Evolutionary conservation across 345 rosid genomes (phyloP).

Genomic region (Syzygium aromaticum): DNA sequence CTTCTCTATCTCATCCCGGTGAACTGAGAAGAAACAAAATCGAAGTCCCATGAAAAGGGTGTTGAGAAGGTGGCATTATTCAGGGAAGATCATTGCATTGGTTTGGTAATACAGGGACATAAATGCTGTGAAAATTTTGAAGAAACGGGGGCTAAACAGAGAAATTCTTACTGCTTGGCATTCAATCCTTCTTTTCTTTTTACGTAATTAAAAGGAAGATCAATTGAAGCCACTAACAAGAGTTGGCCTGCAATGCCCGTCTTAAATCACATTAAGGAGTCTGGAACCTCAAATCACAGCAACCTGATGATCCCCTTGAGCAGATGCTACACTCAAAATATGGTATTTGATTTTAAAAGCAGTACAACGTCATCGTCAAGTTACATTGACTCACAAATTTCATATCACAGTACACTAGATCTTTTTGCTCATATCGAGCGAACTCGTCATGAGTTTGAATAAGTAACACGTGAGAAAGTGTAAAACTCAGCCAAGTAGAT

Average conservation of each 20-base stretch:
- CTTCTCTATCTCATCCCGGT: neutral
- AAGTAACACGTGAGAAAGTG: neutral
- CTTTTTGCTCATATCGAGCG: neutral
- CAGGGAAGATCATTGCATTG: neutral
- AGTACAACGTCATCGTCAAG: neutral
- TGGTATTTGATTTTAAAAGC: neutral
- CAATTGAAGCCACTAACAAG: neutral
- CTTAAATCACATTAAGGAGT: neutral
- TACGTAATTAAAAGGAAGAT: neutral
- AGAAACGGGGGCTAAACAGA: neutral
- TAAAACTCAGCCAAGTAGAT: neutral
- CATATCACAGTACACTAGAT: neutral
- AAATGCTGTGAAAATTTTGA: neutral
- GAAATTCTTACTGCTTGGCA: neutral
- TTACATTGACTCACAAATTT: neutral
- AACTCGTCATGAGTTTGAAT: fast-evolving
- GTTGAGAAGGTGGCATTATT: neutral
- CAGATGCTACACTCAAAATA: neutral
- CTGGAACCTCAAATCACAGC: neutral
- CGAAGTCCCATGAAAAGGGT: neutral
- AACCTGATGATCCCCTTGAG: neutral
- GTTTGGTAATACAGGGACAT: neutral
- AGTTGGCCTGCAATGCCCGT: neutral
- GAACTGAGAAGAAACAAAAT: neutral
- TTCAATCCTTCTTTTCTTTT: neutral